Evolutionary conservation across 257 asterid species (phyloP), one percentile per base, ranked within the genome.

Genomic region (Catharanthus roseus): DNA sequence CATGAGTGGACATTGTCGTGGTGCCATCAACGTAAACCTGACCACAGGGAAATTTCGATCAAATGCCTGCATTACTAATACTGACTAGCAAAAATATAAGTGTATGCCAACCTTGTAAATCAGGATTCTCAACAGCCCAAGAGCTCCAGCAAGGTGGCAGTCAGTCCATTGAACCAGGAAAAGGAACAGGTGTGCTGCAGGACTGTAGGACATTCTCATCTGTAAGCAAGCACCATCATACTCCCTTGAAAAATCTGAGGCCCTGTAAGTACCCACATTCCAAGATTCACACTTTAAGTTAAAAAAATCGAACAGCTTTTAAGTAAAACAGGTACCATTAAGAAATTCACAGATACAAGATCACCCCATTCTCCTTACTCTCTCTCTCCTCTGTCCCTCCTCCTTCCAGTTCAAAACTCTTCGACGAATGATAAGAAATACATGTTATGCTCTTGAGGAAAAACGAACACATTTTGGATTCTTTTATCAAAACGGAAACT

Each of bases 1-100:
- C 98, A 72, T 93, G 96, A 77, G 90, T 86, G 21, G 92, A 82
- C 97, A 93, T 91, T 33, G 97, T 93, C 65, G 97, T 90, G 78
- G 97, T 89, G 77, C 97, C 98, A 77, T 93, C 98, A 72, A 83
- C 93, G 55, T 91, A 93, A 41, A 93, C 98, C 98, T 93, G 79
- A 67, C n/a, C 57, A 68, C n/a, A 66, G 74, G 69, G 12, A n/a
- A 55, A 55, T 3, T 54, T 21, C 24, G 41, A 49, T 50, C 36
- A 69, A 36, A 26, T 24, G 10, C 55, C 15, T 28, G 41, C 49
- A 34, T 49, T 67, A 4, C 26, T 21, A 9, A 29, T 21, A 45
- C 50, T 23, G 55, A 41, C 31, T 19, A 36, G 15, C 50, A 69
- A 44, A 39, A 29, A 33, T 41, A 51, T 60, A 53, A 76, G 65